These are phyloP conservation scores for Saccharomyces hybrid DNA, from an alignment of 1,139 yeast genomes.

Conservation along the genomic window DNA sequence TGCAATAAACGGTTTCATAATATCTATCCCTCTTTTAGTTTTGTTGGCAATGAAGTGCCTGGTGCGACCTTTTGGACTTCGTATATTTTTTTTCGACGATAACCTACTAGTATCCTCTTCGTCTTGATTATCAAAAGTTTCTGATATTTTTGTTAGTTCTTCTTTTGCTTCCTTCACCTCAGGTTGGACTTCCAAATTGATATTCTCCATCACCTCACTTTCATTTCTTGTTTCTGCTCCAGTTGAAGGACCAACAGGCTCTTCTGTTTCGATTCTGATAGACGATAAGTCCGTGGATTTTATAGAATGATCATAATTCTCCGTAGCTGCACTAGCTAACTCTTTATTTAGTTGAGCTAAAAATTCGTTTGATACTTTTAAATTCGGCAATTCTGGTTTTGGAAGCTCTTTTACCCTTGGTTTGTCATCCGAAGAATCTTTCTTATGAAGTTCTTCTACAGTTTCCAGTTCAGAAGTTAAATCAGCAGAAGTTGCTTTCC, in stretches of 20 bases:
- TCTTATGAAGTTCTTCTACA: neutral
- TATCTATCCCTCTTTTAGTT: neutral
- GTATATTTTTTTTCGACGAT: neutral
- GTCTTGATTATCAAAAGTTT: neutral
- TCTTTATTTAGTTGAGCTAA: slow-evolving; percentile 4
- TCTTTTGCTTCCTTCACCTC: slow-evolving; percentile 4
- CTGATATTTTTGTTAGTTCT: neutral
- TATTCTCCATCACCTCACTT: slow-evolving; percentile 7
- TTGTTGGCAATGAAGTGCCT: neutral
- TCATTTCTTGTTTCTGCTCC: slow-evolving; percentile 8
- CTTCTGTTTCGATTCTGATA: neutral
- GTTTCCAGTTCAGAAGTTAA: neutral
- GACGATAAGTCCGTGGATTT: neutral
- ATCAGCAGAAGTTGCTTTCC: neutral
- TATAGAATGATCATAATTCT: neutral
- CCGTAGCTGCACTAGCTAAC: neutral
- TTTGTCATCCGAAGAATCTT: neutral
- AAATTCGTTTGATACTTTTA: slow-evolving; percentile 12
- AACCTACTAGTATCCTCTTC: neutral
- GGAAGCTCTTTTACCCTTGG: neutral
- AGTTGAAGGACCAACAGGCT: neutral
- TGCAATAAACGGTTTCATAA: neutral
- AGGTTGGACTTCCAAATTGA: slow-evolving; percentile 10
- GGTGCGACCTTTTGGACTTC: neutral
- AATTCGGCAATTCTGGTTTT: slow-evolving; percentile 9